Percentiles rank a stretch among this genome's conserved stretches.
Evolutionary conservation across 1,284 basidiomycete genomes (phyloP).

Genomic region (Apiotrichum laibachii): DNA sequence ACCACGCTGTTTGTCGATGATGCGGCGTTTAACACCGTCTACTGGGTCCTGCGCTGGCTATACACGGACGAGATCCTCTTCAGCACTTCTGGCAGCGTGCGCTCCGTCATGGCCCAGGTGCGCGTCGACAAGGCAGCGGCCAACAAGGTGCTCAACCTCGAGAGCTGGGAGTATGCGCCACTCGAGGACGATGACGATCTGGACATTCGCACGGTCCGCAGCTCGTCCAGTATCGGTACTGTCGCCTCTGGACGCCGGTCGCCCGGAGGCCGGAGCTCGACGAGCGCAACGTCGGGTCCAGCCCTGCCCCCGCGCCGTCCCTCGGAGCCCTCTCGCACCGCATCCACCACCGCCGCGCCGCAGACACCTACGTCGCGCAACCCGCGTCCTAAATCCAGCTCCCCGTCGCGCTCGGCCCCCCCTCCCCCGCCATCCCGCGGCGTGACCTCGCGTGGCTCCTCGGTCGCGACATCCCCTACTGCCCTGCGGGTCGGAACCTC

Average conservation of each 20-base stretch:
- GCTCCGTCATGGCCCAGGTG: constrained; percentile 27
- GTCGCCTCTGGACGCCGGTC: constrained; percentile 10
- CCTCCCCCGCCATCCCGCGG: not conserved
- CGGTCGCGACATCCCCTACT: not conserved
- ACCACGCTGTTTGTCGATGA: constrained; percentile 69
- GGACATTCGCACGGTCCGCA: constrained; percentile 25
- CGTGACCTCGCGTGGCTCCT: not conserved
- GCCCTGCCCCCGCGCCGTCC: constrained; percentile 1
- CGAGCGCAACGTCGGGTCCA: not conserved
- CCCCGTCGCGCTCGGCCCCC: not conserved
- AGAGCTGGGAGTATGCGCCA: constrained; percentile 17
- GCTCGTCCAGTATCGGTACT: constrained; percentile 25
- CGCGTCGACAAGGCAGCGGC: constrained; percentile 23
- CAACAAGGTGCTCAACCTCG: constrained; percentile 11
- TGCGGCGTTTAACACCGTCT: constrained; percentile 75
- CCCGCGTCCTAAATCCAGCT: constrained; percentile 4
- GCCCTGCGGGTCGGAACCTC: not conserved
- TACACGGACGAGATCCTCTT: constrained; percentile 63
- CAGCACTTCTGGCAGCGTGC: constrained; percentile 55
- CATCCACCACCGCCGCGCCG: not conserved
- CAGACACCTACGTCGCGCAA: not conserved
- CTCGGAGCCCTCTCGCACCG: not conserved
- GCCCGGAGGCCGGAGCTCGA: not conserved
- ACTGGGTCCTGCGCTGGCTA: constrained; percentile 67
- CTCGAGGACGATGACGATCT: constrained; percentile 12